phyloP scores from a whole-genome alignment of 2,329 filamentous ascomycete genomes.

The Penicillium sp. region DNA sequence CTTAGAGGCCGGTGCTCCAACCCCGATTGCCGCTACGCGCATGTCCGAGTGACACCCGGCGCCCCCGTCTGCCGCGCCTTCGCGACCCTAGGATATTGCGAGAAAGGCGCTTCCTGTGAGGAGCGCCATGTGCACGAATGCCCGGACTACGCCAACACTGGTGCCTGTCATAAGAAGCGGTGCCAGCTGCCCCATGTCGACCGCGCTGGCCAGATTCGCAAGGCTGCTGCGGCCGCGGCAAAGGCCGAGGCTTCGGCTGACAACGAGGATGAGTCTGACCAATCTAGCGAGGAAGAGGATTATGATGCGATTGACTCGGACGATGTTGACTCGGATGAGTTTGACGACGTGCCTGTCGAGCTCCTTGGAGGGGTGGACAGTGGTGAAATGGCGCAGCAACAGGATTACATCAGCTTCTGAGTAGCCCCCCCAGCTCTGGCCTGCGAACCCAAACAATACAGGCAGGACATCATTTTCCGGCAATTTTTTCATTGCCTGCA shows the following conservation, averaged over 20 bases:
- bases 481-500: conserved; percentile 11
- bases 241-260: conserved; percentile 37
- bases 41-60: conserved; percentile 74
- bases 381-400: conserved; percentile 54
- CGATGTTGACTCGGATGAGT: conserved; percentile 68
- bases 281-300: conserved; percentile 76
- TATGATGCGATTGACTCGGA: conserved; percentile 68
- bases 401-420: conserved; percentile 56
- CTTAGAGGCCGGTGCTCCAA: conserved; percentile 89
- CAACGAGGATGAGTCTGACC: conserved; percentile 64
- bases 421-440: no score
- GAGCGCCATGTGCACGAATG: conserved; percentile 91
- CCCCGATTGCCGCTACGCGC: conserved; percentile 79
- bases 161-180: conserved; percentile 75
- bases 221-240: conserved; percentile 49
- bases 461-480: neutral
- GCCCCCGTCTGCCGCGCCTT: conserved; percentile 83
- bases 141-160: conserved; percentile 91
- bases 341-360: conserved; percentile 47
- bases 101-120: conserved; percentile 73
- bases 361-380: conserved; percentile 41
- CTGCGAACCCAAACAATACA: neutral
- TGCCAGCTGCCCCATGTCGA: conserved; percentile 88
- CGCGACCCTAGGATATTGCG: conserved; percentile 85
- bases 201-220: conserved; percentile 76